Conservation (phyloP, 2,329 filamentous ascomycete species). For the Trichoderma sp. region DNA sequence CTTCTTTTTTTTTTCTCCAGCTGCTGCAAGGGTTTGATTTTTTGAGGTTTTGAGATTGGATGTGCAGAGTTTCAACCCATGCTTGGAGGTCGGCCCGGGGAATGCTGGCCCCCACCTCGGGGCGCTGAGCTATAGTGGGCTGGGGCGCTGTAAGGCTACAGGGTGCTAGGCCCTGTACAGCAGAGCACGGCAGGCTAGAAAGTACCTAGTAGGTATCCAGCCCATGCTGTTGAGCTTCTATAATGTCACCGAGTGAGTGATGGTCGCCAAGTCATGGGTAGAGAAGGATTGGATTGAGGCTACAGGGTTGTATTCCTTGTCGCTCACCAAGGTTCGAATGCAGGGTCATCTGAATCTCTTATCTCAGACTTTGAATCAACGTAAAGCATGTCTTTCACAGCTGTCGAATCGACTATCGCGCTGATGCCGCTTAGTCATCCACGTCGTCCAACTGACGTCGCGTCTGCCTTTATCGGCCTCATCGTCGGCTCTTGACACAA, state of each 20-base stretch:
- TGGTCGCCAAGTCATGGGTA: neutral
- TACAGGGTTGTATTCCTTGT: neutral
- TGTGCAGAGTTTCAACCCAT: neutral
- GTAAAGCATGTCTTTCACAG: neutral
- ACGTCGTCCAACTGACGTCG: neutral
- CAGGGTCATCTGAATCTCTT: neutral
- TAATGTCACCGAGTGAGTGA: neutral
- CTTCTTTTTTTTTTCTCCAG: neutral
- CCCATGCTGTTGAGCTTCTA: too few relatives aligned
- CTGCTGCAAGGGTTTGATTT: neutral
- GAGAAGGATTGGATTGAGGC: neutral
- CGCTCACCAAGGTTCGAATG: neutral
- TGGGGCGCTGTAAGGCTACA: neutral
- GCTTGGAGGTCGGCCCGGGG: neutral
- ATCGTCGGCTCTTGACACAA: neutral
- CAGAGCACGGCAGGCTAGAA: too few relatives aligned
- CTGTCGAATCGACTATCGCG: neutral
- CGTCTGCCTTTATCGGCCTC: neutral
- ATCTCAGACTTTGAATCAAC: neutral
- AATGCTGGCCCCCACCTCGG: neutral
- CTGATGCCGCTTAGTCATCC: neutral
- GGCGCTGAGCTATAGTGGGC: neutral
- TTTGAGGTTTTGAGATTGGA: neutral
- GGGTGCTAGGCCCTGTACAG: neutral
- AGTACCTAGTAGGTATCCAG: too few relatives aligned